These are phyloP conservation scores for Leccinum sublutescens DNA, from an alignment of 768 basidiomycete genomes.

Conservation along the genomic window DNA sequence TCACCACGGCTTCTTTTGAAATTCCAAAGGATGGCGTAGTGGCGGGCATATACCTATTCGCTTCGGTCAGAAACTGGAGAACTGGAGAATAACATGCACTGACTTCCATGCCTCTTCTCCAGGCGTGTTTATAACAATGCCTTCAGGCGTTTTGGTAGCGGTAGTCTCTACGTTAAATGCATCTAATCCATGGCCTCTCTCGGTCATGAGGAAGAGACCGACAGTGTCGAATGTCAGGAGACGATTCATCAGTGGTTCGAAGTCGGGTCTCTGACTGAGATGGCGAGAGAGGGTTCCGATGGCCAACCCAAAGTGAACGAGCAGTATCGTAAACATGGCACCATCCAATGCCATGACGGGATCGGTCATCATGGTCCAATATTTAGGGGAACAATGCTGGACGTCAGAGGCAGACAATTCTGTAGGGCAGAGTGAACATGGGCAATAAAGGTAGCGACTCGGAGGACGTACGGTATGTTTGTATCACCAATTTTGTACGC, in stretches of 20 bases:
- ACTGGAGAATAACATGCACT: conserved; percentile 6
- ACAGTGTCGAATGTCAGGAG: conserved; percentile 52
- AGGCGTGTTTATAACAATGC: conserved; percentile 56
- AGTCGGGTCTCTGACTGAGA: conserved; percentile 38
- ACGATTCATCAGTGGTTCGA: conserved; percentile 46
- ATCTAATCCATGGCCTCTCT: conserved; percentile 58
- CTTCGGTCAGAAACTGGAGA: neutral
- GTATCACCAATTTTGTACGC: conserved; percentile 47
- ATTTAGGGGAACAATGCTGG: conserved; percentile 45
- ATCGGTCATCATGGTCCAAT: conserved; percentile 54
- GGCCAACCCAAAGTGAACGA: conserved; percentile 50
- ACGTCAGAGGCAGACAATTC: conserved; percentile 45
- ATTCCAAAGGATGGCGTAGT: conserved; percentile 52
- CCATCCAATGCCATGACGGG: conserved; percentile 50
- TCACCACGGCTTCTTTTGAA: conserved; percentile 54
- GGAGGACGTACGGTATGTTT: neutral
- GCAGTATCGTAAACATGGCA: conserved; percentile 53
- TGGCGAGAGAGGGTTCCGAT: conserved; percentile 56
- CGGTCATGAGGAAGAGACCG: conserved; percentile 52
- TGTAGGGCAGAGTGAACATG: neutral
- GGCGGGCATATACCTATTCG: conserved; percentile 53
- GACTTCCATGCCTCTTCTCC: conserved; percentile 60
- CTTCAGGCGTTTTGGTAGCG: conserved; percentile 47
- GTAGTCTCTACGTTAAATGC: conserved; percentile 62
- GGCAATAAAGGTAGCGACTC: neutral